These are phyloP conservation scores for Waitea zeae DNA, from an alignment of 1,284 basidiomycete species.

Conservation along the genomic window DNA sequence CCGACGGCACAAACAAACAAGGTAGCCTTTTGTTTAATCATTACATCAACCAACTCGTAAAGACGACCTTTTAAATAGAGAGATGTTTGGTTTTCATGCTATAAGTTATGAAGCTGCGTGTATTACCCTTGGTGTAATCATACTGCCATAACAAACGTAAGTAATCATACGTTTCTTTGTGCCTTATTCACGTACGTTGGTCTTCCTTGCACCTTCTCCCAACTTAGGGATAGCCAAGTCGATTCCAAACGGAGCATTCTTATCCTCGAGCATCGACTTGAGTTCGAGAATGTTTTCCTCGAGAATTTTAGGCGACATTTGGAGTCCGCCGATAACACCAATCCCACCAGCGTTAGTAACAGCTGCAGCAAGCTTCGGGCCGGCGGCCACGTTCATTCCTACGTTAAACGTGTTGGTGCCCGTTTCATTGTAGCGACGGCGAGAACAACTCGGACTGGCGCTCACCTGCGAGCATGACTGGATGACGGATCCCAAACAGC, in stretches of 20 bases:
- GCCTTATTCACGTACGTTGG: too few relatives aligned
- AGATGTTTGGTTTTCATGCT: too few relatives aligned
- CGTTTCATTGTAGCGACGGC: neutral
- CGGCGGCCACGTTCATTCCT: conserved; percentile 73
- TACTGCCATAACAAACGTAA: too few relatives aligned
- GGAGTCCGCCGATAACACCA: conserved; percentile 71
- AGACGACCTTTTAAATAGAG: too few relatives aligned
- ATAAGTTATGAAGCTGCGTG: too few relatives aligned
- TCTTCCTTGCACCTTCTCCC: conserved; percentile 61
- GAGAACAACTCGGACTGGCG: conserved; percentile 6
- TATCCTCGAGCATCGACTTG: conserved; percentile 40
- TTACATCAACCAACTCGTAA: conserved; percentile 58
- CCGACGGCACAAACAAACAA: conserved; percentile 78
- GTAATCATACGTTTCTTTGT: too few relatives aligned
- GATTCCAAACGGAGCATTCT: conserved; percentile 66
- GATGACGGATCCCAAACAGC: conserved; percentile 68
- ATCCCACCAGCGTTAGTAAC: conserved; percentile 73
- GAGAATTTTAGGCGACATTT: conserved; percentile 52
- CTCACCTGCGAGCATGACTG: conserved; percentile 66
- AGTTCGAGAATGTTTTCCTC: conserved; percentile 27
- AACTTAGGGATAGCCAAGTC: conserved; percentile 71
- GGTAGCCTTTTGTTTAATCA: conserved; percentile 58
- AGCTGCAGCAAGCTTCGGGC: conserved; percentile 57
- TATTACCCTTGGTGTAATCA: conserved; percentile 1
- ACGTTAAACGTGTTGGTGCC: neutral